Base-by-base conservation (phyloP, 2,329 filamentous ascomycete genomes). In the Clarireedia monteithiana region DNA sequence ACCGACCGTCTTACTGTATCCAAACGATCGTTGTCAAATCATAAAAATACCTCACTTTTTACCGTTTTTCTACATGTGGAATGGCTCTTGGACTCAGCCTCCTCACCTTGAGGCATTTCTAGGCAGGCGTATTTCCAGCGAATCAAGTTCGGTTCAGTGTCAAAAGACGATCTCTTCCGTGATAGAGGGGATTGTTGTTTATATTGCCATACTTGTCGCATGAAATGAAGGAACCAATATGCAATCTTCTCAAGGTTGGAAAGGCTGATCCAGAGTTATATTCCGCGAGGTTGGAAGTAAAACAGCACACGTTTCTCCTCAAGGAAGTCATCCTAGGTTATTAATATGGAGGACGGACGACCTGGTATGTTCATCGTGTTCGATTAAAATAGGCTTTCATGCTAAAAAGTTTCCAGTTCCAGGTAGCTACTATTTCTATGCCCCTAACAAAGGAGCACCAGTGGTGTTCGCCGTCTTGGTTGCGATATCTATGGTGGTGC, bases 401-500 rank as follows among this genome's bases (percentile, higher is more conserved):
- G 45, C 53, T 47, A 47, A 34, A 5, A 10, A 7, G 49, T 27
- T 2, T 34, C 23, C 27, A 68, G 67, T 68, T 17, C 58, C 63
- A 4, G 64, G 66, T 6, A 75, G 73, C 57, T 63, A 74, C 23
- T 76, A 68, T 55, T 66, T 76, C 61, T 83, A 82, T 59, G 74
- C 74, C 12, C 81, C 81, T 0, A 80, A 78, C 65, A 79, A 80
- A 64, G 71, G 60, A 4, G 78, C 78, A 0, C 78, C 81, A 0
- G 73, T 82, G 20, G 62, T 80, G 47, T 83, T 82, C 64, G 71
- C 76, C 3, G 60, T 77, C 15, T 62, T 77, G 0, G 80, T 78
- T 56, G 67, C 69, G 5, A 60, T 74, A 36, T 79, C 78, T 0
- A 75, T 72, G 5, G 44, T 67, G n/a, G 60, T 71, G 2, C 80